Conservation (phyloP, 2,329 filamentous ascomycete genomes). For the Apiospora malaysiana region DNA sequence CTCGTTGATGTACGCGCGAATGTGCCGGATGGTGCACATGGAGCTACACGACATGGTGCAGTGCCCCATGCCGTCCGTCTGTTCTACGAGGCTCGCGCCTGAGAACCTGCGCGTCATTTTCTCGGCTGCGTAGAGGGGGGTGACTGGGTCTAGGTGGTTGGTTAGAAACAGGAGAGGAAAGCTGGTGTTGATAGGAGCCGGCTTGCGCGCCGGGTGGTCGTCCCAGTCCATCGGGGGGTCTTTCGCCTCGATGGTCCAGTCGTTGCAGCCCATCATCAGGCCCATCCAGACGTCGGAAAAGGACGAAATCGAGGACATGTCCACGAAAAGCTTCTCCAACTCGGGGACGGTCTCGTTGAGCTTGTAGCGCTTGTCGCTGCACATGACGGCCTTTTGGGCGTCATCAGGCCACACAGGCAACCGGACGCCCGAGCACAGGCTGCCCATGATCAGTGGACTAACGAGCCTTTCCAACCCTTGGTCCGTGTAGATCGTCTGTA, state of each 20-base stretch:
- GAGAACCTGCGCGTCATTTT: slow-evolving; percentile 46
- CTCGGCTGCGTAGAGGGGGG: slow-evolving; percentile 55
- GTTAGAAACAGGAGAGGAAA: slow-evolving; percentile 63
- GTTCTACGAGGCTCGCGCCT: slow-evolving; percentile 45
- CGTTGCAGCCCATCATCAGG: slow-evolving; percentile 41
- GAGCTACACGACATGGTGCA: slow-evolving; percentile 43
- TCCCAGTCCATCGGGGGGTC: slow-evolving; percentile 41
- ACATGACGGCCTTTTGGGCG: slow-evolving; percentile 39
- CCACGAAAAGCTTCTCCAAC: slow-evolving; percentile 37
- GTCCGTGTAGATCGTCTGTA: slow-evolving; percentile 39
- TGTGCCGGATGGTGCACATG: slow-evolving; percentile 41
- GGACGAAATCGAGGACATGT: slow-evolving; percentile 38
- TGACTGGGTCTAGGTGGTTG: slow-evolving; percentile 65
- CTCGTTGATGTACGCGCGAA: slow-evolving; percentile 43
- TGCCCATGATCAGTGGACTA: slow-evolving; percentile 20
- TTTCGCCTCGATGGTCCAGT: slow-evolving; percentile 41
- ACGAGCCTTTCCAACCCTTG: slow-evolving; percentile 27
- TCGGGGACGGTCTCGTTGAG: slow-evolving; percentile 39
- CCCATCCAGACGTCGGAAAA: slow-evolving; percentile 46
- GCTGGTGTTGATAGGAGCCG: slow-evolving; percentile 46
- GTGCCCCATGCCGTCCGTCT: slow-evolving; percentile 42
- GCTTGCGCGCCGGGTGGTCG: slow-evolving; percentile 37
- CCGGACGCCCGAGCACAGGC: slow-evolving; percentile 33
- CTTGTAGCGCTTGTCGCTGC: slow-evolving; percentile 43
- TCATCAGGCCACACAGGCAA: slow-evolving; percentile 37